Conservation (phyloP, 2,329 filamentous ascomycete species). For the Trichoderma hamatum region DNA sequence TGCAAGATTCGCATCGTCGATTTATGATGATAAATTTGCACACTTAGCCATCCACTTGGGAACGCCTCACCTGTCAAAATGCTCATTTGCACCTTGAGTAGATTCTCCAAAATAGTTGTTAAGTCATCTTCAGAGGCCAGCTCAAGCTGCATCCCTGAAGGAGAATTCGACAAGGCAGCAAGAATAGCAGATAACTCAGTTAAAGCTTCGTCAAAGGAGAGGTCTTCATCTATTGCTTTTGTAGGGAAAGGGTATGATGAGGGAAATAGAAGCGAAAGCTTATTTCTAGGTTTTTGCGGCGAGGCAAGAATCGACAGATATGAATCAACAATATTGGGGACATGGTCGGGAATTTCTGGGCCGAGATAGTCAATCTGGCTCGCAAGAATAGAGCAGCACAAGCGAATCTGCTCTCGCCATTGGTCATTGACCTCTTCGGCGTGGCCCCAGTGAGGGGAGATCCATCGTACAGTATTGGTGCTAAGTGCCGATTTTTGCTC, state of each 20-base stretch:
- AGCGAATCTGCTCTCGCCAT: slow-evolving; percentile 88
- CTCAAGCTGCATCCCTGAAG: slow-evolving; percentile 73
- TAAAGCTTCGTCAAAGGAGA: slow-evolving; percentile 78
- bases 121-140: slow-evolving; percentile 71
- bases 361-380: slow-evolving; percentile 79
- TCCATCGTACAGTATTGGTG: slow-evolving; percentile 84
- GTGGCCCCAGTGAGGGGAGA: slow-evolving; percentile 90
- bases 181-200: slow-evolving; percentile 88
- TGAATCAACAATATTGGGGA: slow-evolving; percentile 88
- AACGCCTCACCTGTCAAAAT: slow-evolving; percentile 89
- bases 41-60: slow-evolving; percentile 85
- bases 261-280: slow-evolving; percentile 87
- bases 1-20: slow-evolving; percentile 85
- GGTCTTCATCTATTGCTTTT: slow-evolving; percentile 64
- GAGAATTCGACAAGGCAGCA: slow-evolving; percentile 76
- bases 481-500: slow-evolving; percentile 75
- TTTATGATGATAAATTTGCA: slow-evolving; percentile 90
- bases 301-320: slow-evolving; percentile 73
- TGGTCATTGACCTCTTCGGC: slow-evolving; percentile 74
- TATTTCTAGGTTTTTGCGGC: slow-evolving; percentile 58
- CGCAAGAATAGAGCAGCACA: slow-evolving; percentile 91
- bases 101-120: slow-evolving; percentile 73
- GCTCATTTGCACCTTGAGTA: slow-evolving; percentile 83
- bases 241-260: slow-evolving; percentile 85
- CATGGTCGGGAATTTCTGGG: slow-evolving; percentile 82